Conservation (phyloP, 1,284 basidiomycete genomes). For the Malassezia slooffiae region DNA sequence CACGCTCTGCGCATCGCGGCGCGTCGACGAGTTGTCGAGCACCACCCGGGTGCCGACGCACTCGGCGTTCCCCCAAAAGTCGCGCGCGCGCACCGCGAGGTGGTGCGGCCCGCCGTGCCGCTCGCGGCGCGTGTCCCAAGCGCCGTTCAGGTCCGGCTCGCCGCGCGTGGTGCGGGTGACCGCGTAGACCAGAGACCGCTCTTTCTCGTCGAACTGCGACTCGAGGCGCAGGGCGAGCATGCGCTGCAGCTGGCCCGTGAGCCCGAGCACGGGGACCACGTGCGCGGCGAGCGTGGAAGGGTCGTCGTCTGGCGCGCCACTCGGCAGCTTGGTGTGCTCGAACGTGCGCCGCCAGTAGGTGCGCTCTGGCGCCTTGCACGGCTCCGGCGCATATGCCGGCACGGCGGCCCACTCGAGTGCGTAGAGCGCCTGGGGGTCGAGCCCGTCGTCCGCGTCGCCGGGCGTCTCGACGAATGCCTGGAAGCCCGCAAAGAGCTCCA, state of each 20-base stretch:
- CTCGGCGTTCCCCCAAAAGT: constrained; percentile 27
- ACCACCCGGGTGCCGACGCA: constrained; percentile 17
- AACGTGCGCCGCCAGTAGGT: constrained; percentile 18
- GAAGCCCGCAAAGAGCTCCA: constrained; percentile 28
- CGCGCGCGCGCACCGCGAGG: constrained; percentile 28
- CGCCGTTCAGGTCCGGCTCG: constrained; percentile 20
- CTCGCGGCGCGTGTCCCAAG: constrained; percentile 17
- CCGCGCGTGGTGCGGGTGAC: constrained; percentile 20
- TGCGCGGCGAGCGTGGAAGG: constrained; percentile 14
- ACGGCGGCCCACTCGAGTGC: constrained; percentile 23
- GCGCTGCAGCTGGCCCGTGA: neutral
- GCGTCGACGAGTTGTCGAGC: neutral
- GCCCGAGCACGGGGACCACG: constrained; percentile 19
- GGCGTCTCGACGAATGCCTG: constrained; percentile 31
- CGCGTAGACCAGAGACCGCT: constrained; percentile 22
- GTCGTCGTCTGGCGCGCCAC: constrained; percentile 13
- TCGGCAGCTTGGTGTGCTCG: constrained; percentile 28
- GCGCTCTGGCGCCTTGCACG: too few species aligned
- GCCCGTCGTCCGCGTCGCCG: constrained; percentile 26
- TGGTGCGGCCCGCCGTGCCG: constrained; percentile 21
- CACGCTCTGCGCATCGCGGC: too few species aligned
- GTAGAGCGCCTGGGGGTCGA: constrained; percentile 30
- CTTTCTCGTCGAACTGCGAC: constrained; percentile 38
- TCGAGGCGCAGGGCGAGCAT: too few species aligned
- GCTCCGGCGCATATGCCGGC: neutral